Conservation (phyloP, 2,329 filamentous ascomycete species). For the Shiraia bambusicola region DNA sequence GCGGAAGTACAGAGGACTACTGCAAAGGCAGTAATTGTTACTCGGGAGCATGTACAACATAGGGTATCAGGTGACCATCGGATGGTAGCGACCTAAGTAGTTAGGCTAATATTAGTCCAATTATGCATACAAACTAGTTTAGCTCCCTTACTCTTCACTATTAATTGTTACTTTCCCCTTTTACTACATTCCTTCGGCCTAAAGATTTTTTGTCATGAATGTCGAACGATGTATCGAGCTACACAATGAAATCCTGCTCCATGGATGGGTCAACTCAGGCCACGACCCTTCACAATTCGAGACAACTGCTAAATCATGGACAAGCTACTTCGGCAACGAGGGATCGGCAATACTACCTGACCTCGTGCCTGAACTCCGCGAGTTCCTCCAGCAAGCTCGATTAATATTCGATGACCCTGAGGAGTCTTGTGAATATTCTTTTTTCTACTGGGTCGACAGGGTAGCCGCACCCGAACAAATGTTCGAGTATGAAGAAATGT, state of each 20-base stretch:
- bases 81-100: too few relatives aligned
- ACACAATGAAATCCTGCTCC: constrained; percentile 6
- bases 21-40: background rate
- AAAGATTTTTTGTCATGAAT: too few relatives aligned
- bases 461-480: background rate
- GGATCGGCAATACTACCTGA: constrained; percentile 1
- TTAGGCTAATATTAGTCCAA: too few relatives aligned
- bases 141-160: too few relatives aligned
- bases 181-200: too few relatives aligned
- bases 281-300: constrained; percentile 2
- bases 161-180: too few relatives aligned
- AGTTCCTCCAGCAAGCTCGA: constrained; percentile 4
- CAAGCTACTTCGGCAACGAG: constrained; percentile 1
- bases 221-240: constrained; percentile 4
- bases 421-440: background rate
- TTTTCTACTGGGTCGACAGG: constrained; percentile 5
- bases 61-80: too few relatives aligned
- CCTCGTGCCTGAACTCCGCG: constrained; percentile 2
- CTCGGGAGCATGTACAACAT: background rate
- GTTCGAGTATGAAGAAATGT: constrained; percentile 1
- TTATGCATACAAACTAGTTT: too few relatives aligned
- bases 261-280: constrained; percentile 6
- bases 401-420: constrained; percentile 1
- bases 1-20: background rate
- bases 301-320: constrained; percentile 3